Conservation (phyloP, 768 basidiomycete species). For the Cystobasidium onofrii region DNA sequence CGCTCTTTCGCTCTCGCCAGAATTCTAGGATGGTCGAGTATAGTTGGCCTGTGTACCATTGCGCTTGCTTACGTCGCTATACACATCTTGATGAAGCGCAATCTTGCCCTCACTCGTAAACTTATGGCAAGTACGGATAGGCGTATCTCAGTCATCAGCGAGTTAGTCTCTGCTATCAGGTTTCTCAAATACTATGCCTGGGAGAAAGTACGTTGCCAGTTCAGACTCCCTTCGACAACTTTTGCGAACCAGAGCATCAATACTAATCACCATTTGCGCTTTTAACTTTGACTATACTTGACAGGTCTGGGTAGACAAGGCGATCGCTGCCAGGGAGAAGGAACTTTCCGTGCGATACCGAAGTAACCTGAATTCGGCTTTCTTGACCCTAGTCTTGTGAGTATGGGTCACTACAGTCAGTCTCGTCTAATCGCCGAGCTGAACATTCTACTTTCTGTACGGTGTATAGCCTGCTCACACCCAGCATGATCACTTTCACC, state of each 20-base stretch:
- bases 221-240: no score
- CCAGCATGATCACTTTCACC: slow-evolving; percentile 15
- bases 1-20: neutral
- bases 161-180: slow-evolving; percentile 28
- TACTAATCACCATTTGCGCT: no score
- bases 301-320: slow-evolving; percentile 27
- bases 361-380: slow-evolving; percentile 27
- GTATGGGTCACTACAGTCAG: neutral
- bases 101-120: slow-evolving; percentile 21
- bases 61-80: neutral
- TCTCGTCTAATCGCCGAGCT: neutral
- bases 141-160: slow-evolving; percentile 24
- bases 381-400: slow-evolving; percentile 11
- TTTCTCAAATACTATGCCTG: slow-evolving; percentile 30
- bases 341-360: slow-evolving; percentile 22
- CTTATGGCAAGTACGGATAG: slow-evolving; percentile 18
- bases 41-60: slow-evolving; percentile 15
- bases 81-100: neutral
- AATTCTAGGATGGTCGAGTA: slow-evolving; percentile 24
- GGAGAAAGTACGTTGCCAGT: neutral
- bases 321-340: slow-evolving; percentile 15
- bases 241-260: no score
- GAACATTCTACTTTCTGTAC: neutral
- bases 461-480: neutral
- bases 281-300: no score